A percentile compares a stretch with the other conserved stretches of the same genome.
phyloP scores from a whole-genome alignment of 257 asterid genomes.

The Solanum ahanhuiri region DNA sequence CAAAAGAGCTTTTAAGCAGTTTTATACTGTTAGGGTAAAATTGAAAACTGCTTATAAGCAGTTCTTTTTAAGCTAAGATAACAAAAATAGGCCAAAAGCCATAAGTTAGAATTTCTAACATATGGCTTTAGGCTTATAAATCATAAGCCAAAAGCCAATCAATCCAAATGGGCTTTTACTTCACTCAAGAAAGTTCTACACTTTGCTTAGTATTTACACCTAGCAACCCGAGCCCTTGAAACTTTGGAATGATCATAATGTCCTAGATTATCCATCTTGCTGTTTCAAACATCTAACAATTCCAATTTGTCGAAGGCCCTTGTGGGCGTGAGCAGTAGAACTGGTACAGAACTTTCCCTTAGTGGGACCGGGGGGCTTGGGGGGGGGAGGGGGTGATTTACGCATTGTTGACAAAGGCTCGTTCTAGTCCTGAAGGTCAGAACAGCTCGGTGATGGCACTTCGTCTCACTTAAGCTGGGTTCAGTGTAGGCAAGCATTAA shows the following conservation, averaged over 20 bases:
- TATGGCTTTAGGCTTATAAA: too few relatives aligned
- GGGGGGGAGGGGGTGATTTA: neutral
- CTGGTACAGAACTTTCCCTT: neutral
- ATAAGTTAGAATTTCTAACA: too few relatives aligned
- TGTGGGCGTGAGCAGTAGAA: neutral
- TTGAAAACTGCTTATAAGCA: too few relatives aligned
- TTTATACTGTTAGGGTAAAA: too few relatives aligned
- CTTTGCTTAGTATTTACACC: neutral
- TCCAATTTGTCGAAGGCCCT: neutral
- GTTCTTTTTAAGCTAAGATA: too few relatives aligned
- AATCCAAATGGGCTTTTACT: neutral
- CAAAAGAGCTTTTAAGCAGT: too few relatives aligned
- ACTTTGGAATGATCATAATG: neutral
- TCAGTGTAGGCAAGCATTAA: neutral
- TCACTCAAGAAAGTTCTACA: neutral
- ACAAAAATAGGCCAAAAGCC: too few relatives aligned
- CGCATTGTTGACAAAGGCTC: too few relatives aligned
- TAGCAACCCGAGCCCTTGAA: neutral
- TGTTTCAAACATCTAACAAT: neutral
- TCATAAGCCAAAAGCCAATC: too few relatives aligned
- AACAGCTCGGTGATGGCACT: neutral
- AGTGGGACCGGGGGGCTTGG: neutral
- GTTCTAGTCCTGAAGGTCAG: too few relatives aligned
- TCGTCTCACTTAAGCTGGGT: neutral
- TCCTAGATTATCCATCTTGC: neutral